Evolutionary conservation across 140 eudicot species (phyloP), one percentile per base, ranked within the genome.

Genomic region (Anethum foeniculum): DNA sequence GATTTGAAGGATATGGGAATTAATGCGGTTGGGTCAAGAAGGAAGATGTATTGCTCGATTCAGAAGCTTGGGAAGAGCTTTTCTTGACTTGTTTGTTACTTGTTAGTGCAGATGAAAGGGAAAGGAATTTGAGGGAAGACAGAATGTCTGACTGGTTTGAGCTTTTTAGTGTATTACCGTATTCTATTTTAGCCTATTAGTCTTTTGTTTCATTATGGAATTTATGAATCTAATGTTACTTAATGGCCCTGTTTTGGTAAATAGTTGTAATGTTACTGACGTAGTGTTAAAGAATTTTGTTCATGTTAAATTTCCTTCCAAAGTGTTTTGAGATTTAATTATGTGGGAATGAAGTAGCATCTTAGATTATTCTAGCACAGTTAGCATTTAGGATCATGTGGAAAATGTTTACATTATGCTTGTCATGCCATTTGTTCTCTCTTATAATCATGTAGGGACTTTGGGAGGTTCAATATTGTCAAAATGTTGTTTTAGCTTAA

Each of bases 1-100:
- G 98, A 93, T 87, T 91, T 93, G 56, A 93, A 91, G 85, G 98
- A 93, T 84, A 93, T 91, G 98, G 97, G 98, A 14, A 93, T 93
- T 48, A 90, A 78, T 81, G 98, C 97, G 0, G 97, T 93, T 34
- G 97, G 98, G 9, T 87, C 97, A 2, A 77, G 98, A 84, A 82
- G 98, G 81, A 93, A 93, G 81, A 87, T 93, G 93, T 93, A 67
- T 21, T 84, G 85, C 77, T 91, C 98, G 0, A 92, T 94, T 83
- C 94, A 86, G 79, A 94, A 94, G 85, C 96, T 90, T 34, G 83
- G 89, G 2, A 90, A 88, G 86, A 88, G 90, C 75, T 88, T 87
- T 27, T 87, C 93, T 9, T 93, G 86, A 89, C 80, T 79, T 15
- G 48, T 38, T 74, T 41, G 27, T 36, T 21, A 41, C 75, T 16